A percentile compares a stretch with the other conserved stretches of the same genome.
phyloP scores from a whole-genome alignment of 257 asterid species.

The Nicotiana obtusifolia region DNA sequence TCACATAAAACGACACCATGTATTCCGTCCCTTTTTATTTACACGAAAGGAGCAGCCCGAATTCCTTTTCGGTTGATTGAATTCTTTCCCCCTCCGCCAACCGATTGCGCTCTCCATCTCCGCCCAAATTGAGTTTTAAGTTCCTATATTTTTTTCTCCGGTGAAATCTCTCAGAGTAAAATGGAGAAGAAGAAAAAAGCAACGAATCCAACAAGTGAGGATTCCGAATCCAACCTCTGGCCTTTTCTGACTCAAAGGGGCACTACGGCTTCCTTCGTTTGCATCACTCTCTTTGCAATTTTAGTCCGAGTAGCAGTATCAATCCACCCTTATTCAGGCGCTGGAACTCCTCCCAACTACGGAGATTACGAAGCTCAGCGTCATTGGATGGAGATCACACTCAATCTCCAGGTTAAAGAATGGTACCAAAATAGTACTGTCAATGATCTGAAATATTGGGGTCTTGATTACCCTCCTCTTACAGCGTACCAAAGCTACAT shows the following conservation, averaged over 20 bases:
- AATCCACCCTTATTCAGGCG: slow-evolving; percentile 89
- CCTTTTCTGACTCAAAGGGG: slow-evolving; percentile 33
- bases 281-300: slow-evolving; percentile 69
- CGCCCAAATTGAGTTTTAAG: neutral
- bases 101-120: neutral
- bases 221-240: slow-evolving; percentile 33
- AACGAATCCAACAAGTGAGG: slow-evolving; percentile 10
- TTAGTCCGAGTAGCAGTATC: slow-evolving; percentile 68
- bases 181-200: slow-evolving; percentile 33
- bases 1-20: no score
- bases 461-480: slow-evolving; percentile 92
- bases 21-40: no score
- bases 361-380: slow-evolving; percentile 99
- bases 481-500: slow-evolving; percentile 89
- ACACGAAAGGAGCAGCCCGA: neutral
- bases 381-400: slow-evolving; percentile 98
- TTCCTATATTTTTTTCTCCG: neutral
- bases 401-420: slow-evolving; percentile 65
- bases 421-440: slow-evolving; percentile 75
- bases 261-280: slow-evolving; percentile 47
- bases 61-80: neutral
- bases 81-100: neutral
- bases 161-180: neutral
- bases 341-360: slow-evolving; percentile 69
- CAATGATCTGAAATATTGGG: slow-evolving; percentile 87